Evolutionary conservation across 2,329 filamentous ascomycete species (phyloP).

Genomic region (Geosmithia morbida): DNA sequence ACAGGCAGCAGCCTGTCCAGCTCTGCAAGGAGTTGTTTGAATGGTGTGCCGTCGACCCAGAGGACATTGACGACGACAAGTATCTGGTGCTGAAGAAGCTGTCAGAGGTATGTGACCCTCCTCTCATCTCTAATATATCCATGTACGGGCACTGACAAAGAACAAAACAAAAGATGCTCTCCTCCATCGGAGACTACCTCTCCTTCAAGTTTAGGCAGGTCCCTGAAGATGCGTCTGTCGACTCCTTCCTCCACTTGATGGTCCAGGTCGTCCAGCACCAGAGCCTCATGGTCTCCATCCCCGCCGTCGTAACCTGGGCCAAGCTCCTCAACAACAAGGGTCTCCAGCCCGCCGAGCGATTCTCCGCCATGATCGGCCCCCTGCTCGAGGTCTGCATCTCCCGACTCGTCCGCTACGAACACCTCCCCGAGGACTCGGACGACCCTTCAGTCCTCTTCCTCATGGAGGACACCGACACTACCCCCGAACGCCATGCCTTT

Average conservation of each 20-base stretch:
- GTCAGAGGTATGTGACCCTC: slow-evolving; percentile 53
- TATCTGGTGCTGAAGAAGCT: slow-evolving; percentile 90
- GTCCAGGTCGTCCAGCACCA: slow-evolving; percentile 67
- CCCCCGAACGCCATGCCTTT: slow-evolving; percentile 88
- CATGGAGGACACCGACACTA: slow-evolving; percentile 85
- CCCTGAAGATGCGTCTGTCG: slow-evolving; percentile 48
- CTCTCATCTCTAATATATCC: no score
- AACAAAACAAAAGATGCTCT: slow-evolving; percentile 54
- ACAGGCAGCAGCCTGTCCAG: slow-evolving; percentile 53
- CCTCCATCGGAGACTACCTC: slow-evolving; percentile 71
- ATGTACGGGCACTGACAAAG: slow-evolving; percentile 3
- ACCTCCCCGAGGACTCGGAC: slow-evolving; percentile 65
- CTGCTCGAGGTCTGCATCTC: slow-evolving; percentile 73
- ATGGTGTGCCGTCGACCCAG: slow-evolving; percentile 66
- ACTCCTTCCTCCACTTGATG: slow-evolving; percentile 66
- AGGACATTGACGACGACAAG: slow-evolving; percentile 79
- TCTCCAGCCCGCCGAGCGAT: slow-evolving; percentile 49
- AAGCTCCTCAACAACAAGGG: slow-evolving; percentile 59
- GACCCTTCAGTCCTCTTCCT: slow-evolving; percentile 72
- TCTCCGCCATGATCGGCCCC: slow-evolving; percentile 52
- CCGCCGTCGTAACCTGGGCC: slow-evolving; percentile 80
- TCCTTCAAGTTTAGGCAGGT: slow-evolving; percentile 60
- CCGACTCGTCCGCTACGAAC: slow-evolving; percentile 77
- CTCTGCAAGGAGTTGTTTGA: slow-evolving; percentile 62
- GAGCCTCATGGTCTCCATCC: slow-evolving; percentile 87